These are phyloP conservation scores for Phytophthora fragariae DNA, from an alignment of 352 stramenopile species.

Conservation along the genomic window DNA sequence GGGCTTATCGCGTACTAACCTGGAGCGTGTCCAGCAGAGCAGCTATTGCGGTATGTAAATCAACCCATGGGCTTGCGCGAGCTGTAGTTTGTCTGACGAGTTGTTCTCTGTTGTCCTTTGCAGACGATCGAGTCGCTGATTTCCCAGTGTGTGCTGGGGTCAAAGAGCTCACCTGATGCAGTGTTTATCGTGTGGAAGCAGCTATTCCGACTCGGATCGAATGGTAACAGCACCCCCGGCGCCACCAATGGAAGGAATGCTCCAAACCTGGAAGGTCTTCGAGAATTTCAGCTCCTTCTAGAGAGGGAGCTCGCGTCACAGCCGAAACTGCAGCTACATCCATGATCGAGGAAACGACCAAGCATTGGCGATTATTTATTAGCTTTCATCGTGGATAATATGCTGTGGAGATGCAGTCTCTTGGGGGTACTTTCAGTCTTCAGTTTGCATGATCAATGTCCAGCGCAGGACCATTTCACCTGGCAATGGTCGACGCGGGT, in stretches of 20 bases:
- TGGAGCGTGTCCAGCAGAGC: conserved; percentile 71
- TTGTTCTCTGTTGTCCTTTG: conserved; percentile 2
- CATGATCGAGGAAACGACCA: conserved; percentile 32
- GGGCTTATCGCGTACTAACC: conserved; percentile 69
- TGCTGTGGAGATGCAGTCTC: conserved; percentile 17
- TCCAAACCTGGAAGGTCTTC: conserved; percentile 28
- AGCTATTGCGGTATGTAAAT: conserved; percentile 54
- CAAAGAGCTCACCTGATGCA: conserved; percentile 56
- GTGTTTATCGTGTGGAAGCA: conserved; percentile 68
- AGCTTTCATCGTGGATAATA: conserved; percentile 18
- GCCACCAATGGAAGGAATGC: conserved; percentile 18
- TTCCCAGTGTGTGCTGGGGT: conserved; percentile 62
- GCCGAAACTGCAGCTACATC: conserved; percentile 59
- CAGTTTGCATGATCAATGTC: conserved; percentile 46
- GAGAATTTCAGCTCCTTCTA: conserved; percentile 48
- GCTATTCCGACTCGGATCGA: conserved; percentile 57
- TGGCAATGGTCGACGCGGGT: conserved; percentile 58
- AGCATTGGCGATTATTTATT: conserved; percentile 33
- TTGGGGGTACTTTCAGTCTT: conserved; percentile 2
- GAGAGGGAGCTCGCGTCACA: conserved; percentile 62
- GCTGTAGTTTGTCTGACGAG: background rate
- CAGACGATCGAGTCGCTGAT: conserved; percentile 77
- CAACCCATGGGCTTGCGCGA: background rate
- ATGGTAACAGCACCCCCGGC: background rate
- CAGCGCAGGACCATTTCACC: conserved; percentile 80